Evolutionary conservation across 1,284 basidiomycete species (phyloP), one percentile per base, ranked within the genome.

Genomic region (Tremellales sp.): DNA sequence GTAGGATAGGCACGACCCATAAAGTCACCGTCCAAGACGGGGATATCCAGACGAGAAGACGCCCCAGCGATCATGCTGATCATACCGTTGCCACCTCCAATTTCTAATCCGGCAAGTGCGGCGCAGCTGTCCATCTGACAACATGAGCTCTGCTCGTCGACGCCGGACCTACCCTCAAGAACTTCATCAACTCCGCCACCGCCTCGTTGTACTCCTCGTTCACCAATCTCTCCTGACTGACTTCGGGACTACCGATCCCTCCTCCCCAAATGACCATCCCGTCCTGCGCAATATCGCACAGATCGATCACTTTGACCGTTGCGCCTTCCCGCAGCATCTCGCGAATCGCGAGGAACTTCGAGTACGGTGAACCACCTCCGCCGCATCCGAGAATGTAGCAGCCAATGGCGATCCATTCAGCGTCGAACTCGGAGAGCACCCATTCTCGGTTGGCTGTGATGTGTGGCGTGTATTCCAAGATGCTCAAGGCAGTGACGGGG

Each of bases 41-140:
- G 75, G 24, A 74, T 49, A 42, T 68, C 60, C 16, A 70, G 48
- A 32, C 56, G 33, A 5, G 25, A 26, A 26, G 40, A 50, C 5
- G 72, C 68, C 3, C 77, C 76, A 36, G 76, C 70, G 18, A 78
- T 67, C 62, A 79, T 73, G 19, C 76, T 74, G 65, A 80, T 73
- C 54, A 81, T 74, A 27, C 81, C 80, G 55, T 82, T 82, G 13
- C 75, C 76, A 9, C 80, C 81, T 13, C 81, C 80, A 37, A 82
- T 61, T 49, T 62, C 58, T 5, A 63, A 43, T 0, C 58, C 57
- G 2, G 47, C 46, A 8, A 63, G 48, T 8, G 42, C 60, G n/a
- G 29, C 56, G 22, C 52, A n/a, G 1, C 53, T 51, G 14, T 47
- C 43, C 12, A 51, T 36, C 34, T 36, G 34, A 36, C 9, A 10